phyloP scores from a whole-genome alignment of 2,329 filamentous ascomycete genomes.

The Hyphodiscus sp. region DNA sequence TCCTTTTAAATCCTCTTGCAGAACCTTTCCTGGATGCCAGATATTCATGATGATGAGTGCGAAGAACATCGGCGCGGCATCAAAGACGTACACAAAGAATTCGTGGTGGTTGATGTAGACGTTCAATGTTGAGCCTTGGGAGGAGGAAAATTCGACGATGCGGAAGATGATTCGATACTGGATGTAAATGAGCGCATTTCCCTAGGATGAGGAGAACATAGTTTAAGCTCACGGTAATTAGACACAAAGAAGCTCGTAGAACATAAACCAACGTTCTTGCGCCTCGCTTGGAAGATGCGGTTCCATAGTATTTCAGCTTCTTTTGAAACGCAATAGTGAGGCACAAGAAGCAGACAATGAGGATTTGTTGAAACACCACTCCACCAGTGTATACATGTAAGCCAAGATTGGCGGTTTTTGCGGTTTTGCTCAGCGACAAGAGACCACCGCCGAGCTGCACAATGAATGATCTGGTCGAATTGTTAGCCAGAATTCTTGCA shows the following conservation, averaged over 20 bases:
- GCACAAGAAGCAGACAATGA: constrained; percentile 8
- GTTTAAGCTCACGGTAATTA: background rate
- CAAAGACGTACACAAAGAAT: constrained; percentile 42
- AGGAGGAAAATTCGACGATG: constrained; percentile 48
- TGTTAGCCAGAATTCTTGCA: too few species aligned
- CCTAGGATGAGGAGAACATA: background rate
- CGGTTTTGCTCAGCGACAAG: constrained; percentile 4
- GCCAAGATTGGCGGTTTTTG: constrained; percentile 2
- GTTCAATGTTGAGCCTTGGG: constrained; percentile 16
- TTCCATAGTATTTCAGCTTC: background rate
- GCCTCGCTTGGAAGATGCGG: background rate
- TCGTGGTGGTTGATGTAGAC: constrained; percentile 44
- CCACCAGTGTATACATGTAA: constrained; percentile 10
- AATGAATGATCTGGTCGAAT: constrained; percentile 21
- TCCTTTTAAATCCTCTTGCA: background rate
- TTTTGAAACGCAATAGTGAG: constrained; percentile 4
- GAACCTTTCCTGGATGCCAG: constrained; percentile 7
- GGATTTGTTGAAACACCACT: constrained; percentile 8
- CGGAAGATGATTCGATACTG: constrained; percentile 53
- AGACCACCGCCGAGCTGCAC: constrained; percentile 11
- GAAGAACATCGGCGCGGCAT: constrained; percentile 25
- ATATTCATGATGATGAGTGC: constrained; percentile 8
- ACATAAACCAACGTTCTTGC: background rate
- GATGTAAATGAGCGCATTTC: background rate
- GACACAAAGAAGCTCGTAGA: background rate